These are phyloP conservation scores for Coemansia sp. DNA, from an alignment of 192 early-diverging fungal genomes.

Conservation along the genomic window DNA sequence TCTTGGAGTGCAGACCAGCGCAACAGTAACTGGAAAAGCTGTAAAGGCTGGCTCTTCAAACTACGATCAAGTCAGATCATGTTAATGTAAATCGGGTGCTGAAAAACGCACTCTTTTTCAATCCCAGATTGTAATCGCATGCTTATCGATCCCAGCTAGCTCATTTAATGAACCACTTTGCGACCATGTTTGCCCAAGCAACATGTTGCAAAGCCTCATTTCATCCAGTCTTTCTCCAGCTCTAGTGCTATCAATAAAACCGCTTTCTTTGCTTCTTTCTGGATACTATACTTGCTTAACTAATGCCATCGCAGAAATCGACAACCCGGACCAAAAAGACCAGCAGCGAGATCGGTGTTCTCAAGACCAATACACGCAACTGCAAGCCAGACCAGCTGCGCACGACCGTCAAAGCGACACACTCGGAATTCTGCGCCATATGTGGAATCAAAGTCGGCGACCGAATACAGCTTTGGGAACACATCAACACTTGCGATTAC, in stretches of 20 bases:
- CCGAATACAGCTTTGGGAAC: constrained; percentile 38
- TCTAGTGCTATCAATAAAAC: not conserved
- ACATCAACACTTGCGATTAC: constrained; percentile 39
- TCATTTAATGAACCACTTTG: not conserved
- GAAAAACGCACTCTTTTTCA: not conserved
- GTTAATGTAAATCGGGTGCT: too few species aligned
- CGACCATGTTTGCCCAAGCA: not conserved
- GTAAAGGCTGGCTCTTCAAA: too few species aligned
- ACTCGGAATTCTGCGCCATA: constrained; percentile 27
- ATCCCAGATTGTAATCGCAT: not conserved
- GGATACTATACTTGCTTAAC: not conserved
- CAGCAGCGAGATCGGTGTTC: not conserved
- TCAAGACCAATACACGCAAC: not conserved
- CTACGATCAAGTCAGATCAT: too few species aligned
- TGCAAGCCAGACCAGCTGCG: not conserved
- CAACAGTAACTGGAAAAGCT: too few species aligned
- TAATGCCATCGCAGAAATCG: constrained; percentile 17
- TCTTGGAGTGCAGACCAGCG: too few species aligned
- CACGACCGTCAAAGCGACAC: not conserved
- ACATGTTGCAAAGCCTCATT: not conserved
- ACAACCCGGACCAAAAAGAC: not conserved
- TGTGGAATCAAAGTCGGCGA: constrained; percentile 28
- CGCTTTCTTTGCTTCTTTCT: not conserved
- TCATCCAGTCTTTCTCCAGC: not conserved
- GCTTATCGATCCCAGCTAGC: not conserved